Evolutionary conservation across 805 yeast genomes (phyloP).

Genomic region (Kodamaea restingae): DNA sequence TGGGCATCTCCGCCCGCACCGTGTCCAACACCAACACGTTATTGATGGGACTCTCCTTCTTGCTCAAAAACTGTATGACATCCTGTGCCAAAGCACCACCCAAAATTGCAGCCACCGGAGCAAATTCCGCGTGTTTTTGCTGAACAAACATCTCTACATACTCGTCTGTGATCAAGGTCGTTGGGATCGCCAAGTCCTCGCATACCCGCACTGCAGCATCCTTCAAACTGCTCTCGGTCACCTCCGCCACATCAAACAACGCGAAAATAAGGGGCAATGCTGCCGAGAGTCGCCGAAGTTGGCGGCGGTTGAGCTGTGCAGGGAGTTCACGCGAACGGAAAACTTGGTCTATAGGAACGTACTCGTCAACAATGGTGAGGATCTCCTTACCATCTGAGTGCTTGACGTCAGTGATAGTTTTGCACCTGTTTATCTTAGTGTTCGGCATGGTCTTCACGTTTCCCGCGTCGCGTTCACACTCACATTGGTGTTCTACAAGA

Average conservation of each 20-base stretch:
- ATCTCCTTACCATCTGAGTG: constrained; percentile 39
- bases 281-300: constrained; percentile 50
- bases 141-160: constrained; percentile 37
- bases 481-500: constrained; percentile 58
- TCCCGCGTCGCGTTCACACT: constrained; percentile 49
- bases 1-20: constrained; percentile 66
- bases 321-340: constrained; percentile 35
- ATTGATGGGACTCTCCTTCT: constrained; percentile 75
- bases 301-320: constrained; percentile 39
- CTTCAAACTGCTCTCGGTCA: constrained; percentile 18
- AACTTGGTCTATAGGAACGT: constrained; percentile 31
- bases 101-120: constrained; percentile 80
- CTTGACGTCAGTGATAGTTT: constrained; percentile 30
- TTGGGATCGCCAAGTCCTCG: constrained; percentile 36
- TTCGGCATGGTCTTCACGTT: constrained; percentile 36
- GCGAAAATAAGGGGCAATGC: constrained; percentile 59
- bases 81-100: constrained; percentile 94
- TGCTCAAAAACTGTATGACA: constrained; percentile 74
- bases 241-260: constrained; percentile 39
- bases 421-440: constrained; percentile 49
- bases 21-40: constrained; percentile 80
- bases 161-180: constrained; percentile 40
- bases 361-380: constrained; percentile 36
- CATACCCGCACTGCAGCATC: constrained; percentile 28
- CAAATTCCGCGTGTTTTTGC: constrained; percentile 61